Evolutionary conservation across 306 rosid genomes (phyloP).

Genomic region (Glycine soja): DNA sequence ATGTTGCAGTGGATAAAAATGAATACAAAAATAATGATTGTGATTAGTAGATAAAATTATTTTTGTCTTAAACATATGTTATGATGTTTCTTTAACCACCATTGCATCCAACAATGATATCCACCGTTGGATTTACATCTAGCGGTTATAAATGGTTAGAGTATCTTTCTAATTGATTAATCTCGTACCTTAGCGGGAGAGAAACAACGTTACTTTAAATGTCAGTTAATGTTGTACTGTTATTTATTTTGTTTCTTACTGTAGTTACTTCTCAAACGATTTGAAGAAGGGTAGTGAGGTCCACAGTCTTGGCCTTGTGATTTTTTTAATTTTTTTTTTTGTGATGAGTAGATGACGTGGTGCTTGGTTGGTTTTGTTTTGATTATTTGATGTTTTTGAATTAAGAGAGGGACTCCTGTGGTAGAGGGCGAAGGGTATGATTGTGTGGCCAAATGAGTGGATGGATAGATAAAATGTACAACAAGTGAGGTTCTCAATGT

Average conservation of each 20-base stretch:
- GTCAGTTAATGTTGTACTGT: conserved; percentile 1
- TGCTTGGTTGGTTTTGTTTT: not conserved
- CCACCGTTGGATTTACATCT: not conserved
- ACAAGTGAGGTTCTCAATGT: conserved; percentile 43
- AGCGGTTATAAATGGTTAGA: not conserved
- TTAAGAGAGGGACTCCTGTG: conserved; percentile 44
- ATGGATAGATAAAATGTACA: conserved; percentile 24
- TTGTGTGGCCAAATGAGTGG: conserved; percentile 31
- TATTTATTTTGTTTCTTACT: conserved; percentile 9
- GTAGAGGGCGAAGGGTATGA: conserved; percentile 20
- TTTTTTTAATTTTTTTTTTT: not conserved
- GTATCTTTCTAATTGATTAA: too few relatives aligned
- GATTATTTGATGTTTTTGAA: not conserved
- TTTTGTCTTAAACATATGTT: too few relatives aligned
- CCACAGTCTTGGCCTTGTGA: not conserved
- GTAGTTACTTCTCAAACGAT: not conserved
- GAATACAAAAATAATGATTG: too few relatives aligned
- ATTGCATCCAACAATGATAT: not conserved
- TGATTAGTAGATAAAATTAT: too few relatives aligned
- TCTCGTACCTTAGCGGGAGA: not conserved
- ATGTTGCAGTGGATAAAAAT: too few relatives aligned
- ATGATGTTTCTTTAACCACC: not conserved
- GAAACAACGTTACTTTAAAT: not conserved
- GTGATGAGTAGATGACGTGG: not conserved
- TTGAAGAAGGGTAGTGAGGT: conserved; percentile 8